Evolutionary conservation across 176 grass and related monocot species (phyloP).

Genomic region (Musa acuminata): DNA sequence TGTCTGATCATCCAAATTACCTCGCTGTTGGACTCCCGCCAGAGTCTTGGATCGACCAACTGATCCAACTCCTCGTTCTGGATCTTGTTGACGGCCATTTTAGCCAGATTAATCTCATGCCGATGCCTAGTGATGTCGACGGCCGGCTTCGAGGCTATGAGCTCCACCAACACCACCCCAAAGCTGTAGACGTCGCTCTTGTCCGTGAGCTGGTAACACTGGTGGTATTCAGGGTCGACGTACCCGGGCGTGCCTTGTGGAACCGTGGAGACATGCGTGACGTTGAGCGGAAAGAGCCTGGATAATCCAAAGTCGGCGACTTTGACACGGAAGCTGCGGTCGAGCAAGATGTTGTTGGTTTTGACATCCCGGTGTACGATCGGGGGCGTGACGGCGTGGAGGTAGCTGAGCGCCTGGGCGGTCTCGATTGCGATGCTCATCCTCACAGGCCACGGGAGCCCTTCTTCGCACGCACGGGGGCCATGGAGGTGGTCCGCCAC

Average conservation of each 20-base stretch:
- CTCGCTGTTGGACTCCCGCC: slow-evolving; percentile 32
- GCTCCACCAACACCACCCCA: slow-evolving; percentile 70
- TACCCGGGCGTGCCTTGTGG: slow-evolving; percentile 95
- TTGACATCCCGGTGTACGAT: slow-evolving; percentile 93
- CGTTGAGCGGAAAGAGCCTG: slow-evolving; percentile 50
- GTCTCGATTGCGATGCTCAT: slow-evolving; percentile 81
- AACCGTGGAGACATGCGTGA: slow-evolving; percentile 87
- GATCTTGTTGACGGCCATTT: slow-evolving; percentile 63
- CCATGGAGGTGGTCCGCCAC: slow-evolving; percentile 91
- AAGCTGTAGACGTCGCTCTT: slow-evolving; percentile 99
- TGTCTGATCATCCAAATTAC: slow-evolving; percentile 39
- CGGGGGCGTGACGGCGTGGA: slow-evolving; percentile 50
- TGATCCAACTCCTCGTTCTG: slow-evolving; percentile 53
- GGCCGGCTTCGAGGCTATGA: slow-evolving; percentile 84
- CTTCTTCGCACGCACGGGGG: slow-evolving; percentile 14
- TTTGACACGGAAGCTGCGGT: slow-evolving; percentile 66
- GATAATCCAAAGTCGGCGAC: slow-evolving; percentile 86
- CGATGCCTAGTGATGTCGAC: slow-evolving; percentile 65
- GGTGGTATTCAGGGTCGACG: slow-evolving; percentile 78
- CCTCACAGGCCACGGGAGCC: slow-evolving; percentile 58
- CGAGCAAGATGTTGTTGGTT: slow-evolving; percentile 78
- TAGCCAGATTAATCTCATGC: slow-evolving; percentile 61
- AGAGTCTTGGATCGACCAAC: slow-evolving; percentile 50
- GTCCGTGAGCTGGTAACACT: slow-evolving; percentile 85
- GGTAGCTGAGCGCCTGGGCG: slow-evolving; percentile 56